A percentile compares a stretch with the other conserved stretches of the same genome.
Conservation (phyloP, 768 basidiomycete species). For the Rhizopogon rudus region DNA sequence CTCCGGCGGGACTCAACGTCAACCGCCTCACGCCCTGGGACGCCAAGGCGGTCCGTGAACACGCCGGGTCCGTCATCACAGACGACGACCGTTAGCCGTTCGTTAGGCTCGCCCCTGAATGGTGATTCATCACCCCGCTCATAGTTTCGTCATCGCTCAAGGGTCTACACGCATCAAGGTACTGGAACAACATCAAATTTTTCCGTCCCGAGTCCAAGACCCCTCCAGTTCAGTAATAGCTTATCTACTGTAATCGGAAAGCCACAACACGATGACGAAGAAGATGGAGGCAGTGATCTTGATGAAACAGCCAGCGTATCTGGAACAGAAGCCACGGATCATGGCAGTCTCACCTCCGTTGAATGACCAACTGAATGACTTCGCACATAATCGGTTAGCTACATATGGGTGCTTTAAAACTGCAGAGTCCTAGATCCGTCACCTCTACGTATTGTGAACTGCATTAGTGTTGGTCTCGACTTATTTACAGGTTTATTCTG, state of each 20-base stretch:
- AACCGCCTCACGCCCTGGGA: slow-evolving; percentile 18
- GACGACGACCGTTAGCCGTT: slow-evolving; percentile 25
- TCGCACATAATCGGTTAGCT: not conserved
- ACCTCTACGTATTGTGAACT: not conserved
- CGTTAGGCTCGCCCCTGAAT: slow-evolving; percentile 38
- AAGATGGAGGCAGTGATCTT: slow-evolving; percentile 25
- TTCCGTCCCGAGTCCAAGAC: slow-evolving; percentile 15
- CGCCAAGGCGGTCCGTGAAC: slow-evolving; percentile 21
- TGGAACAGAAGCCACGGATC: slow-evolving; percentile 30
- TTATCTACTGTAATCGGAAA: slow-evolving; percentile 11
- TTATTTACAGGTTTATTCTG: not conserved
- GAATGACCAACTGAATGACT: slow-evolving; percentile 23
- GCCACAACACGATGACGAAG: slow-evolving; percentile 9
- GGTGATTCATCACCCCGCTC: slow-evolving; percentile 42
- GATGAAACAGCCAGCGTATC: slow-evolving; percentile 37
- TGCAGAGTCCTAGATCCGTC: not conserved
- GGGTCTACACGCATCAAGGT: slow-evolving; percentile 25
- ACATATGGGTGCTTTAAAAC: not conserved
- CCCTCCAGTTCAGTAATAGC: slow-evolving; percentile 16
- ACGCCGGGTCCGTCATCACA: slow-evolving; percentile 26
- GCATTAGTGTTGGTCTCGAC: not conserved
- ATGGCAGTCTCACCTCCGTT: slow-evolving; percentile 49
- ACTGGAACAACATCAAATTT: slow-evolving; percentile 19
- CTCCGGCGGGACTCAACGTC: slow-evolving; percentile 12
- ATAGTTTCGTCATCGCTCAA: slow-evolving; percentile 34